Conservation (phyloP, 805 yeast genomes). For the Isabelozyma heimii region DNA sequence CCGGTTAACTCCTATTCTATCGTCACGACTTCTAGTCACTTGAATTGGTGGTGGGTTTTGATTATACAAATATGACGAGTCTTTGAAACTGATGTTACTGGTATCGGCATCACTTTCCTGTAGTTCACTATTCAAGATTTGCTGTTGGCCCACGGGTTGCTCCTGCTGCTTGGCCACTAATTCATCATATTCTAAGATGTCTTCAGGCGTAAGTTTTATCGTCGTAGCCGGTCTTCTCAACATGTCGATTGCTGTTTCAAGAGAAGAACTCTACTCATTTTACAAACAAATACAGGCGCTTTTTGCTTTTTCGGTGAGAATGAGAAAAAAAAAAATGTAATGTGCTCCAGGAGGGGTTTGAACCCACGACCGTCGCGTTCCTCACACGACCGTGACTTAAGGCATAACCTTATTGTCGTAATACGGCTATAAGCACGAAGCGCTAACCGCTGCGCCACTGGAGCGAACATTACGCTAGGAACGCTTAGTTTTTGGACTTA, state of each 20-base stretch:
- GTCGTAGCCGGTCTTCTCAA: constrained; percentile 71
- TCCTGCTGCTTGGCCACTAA: constrained; percentile 6
- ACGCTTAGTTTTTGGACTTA: neutral
- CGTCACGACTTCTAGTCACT: too few species aligned
- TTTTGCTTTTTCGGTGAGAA: neutral
- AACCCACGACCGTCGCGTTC: constrained; percentile 57
- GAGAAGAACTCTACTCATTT: too few species aligned
- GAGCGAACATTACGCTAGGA: constrained; percentile 23
- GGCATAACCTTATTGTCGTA: constrained; percentile 43
- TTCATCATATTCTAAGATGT: constrained; percentile 52
- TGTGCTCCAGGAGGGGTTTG: constrained; percentile 52
- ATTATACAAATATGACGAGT: constrained; percentile 6
- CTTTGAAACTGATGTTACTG: neutral
- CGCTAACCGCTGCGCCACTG: constrained; percentile 56
- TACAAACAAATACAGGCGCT: too few species aligned
- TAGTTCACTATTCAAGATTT: neutral
- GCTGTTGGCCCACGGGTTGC: too few species aligned
- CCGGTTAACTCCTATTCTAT: too few species aligned
- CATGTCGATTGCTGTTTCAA: constrained; percentile 34
- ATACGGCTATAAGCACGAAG: constrained; percentile 52
- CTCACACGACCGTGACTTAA: constrained; percentile 53
- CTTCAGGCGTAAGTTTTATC: constrained; percentile 66
- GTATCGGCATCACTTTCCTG: constrained; percentile 1
- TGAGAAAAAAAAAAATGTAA: constrained; percentile 29
- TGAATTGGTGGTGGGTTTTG: too few species aligned